phyloP scores from a whole-genome alignment of 495 filamentous ascomycete genomes.

The Penicillium cinerascens region DNA sequence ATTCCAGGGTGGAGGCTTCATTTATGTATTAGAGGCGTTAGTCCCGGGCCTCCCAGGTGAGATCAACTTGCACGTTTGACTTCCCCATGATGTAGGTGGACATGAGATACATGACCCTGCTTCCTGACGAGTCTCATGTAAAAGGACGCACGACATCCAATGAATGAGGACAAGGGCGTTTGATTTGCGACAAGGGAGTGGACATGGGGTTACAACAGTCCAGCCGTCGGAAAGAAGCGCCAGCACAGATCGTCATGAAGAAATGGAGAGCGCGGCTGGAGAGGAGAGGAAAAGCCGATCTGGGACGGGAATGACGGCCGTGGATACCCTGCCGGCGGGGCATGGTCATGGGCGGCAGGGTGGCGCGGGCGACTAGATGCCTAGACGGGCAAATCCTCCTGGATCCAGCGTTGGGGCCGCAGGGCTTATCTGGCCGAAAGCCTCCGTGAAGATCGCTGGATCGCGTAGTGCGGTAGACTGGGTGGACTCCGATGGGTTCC shows the following conservation, averaged over 20 bases:
- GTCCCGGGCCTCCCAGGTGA: neutral
- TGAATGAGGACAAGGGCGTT: neutral
- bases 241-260: neutral
- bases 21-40: neutral
- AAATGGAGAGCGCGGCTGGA: slow-evolving; percentile 10
- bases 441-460: slow-evolving; percentile 22
- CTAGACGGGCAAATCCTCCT: slow-evolving; percentile 28
- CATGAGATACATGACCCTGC: neutral
- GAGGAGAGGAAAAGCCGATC: slow-evolving; percentile 3
- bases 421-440: slow-evolving; percentile 27
- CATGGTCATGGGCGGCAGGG: neutral
- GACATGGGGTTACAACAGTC: no score
- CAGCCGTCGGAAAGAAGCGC: neutral
- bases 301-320: slow-evolving; percentile 14
- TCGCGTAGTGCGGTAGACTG: slow-evolving; percentile 19
- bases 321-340: slow-evolving; percentile 18
- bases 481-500: slow-evolving; percentile 14
- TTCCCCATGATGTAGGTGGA: neutral
- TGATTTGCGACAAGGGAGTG: neutral
- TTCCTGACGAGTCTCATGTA: slow-evolving; percentile 8
- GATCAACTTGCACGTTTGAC: neutral
- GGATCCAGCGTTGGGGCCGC: slow-evolving; percentile 21
- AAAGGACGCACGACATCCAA: neutral
- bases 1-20: neutral
- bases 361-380: slow-evolving; percentile 25